Evolutionary conservation across 2,329 filamentous ascomycete genomes (phyloP).

Genomic region (Botryotinia calthae): DNA sequence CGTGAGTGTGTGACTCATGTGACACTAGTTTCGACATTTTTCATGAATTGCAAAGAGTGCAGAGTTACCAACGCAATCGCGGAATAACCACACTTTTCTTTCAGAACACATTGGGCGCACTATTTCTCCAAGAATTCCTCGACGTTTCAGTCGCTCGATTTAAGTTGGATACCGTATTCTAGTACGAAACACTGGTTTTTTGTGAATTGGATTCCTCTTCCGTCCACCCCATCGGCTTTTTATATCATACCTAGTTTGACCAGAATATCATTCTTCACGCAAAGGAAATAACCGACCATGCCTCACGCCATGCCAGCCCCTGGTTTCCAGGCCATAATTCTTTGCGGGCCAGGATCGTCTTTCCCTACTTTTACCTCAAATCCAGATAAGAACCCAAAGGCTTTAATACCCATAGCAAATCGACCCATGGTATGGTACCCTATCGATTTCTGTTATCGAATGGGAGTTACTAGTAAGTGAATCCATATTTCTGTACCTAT

Average conservation of each 20-base stretch:
- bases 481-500: background rate
- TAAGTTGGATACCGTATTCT: background rate
- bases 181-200: background rate
- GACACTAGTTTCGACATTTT: conserved; percentile 14
- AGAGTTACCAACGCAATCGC: background rate
- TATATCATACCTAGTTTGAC: background rate
- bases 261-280: background rate
- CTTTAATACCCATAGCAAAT: conserved; percentile 78
- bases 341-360: conserved; percentile 79
- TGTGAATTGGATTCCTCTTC: background rate
- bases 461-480: conserved; percentile 68
- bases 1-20: conserved; percentile 10
- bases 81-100: background rate
- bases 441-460: conserved; percentile 79
- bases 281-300: conserved; percentile 47
- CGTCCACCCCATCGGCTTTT: background rate
- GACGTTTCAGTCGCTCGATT: background rate
- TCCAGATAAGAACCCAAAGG: conserved; percentile 77
- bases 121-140: background rate
- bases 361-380: conserved; percentile 81
- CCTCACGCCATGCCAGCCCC: conserved; percentile 75
- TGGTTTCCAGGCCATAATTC: conserved; percentile 77
- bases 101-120: background rate
- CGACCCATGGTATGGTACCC: conserved; percentile 89
- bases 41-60: background rate